These are phyloP conservation scores for Centella asiatica DNA, from an alignment of 129 eudicot genomes.

Conservation along the genomic window DNA sequence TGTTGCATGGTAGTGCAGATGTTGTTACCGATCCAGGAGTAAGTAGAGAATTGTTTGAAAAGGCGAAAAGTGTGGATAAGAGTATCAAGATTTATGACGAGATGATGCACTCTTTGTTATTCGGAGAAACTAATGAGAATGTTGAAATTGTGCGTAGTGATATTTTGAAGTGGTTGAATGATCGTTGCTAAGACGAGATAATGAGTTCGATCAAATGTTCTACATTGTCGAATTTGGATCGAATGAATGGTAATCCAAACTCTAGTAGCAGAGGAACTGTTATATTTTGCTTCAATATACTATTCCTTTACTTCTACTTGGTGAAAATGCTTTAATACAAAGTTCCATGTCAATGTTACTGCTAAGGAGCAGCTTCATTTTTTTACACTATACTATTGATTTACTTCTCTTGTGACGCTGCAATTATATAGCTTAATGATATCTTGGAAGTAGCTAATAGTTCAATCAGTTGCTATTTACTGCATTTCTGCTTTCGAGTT, in stretches of 20 bases:
- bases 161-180: constrained; percentile 61
- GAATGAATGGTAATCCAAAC: neutral
- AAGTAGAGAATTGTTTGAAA: constrained; percentile 56
- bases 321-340: no score
- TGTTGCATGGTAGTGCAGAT: constrained; percentile 75
- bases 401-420: neutral
- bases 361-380: no score
- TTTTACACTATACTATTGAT: neutral
- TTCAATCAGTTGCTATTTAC: no score
- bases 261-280: no score
- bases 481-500: no score
- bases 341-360: no score
- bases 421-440: neutral
- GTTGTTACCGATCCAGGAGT: constrained; percentile 83
- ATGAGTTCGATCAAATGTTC: neutral
- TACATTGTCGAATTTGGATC: neutral
- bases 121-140: constrained; percentile 89
- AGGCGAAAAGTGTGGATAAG: constrained; percentile 70
- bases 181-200: constrained; percentile 33
- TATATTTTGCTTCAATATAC: no score
- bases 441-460: no score
- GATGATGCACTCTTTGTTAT: constrained; percentile 90
- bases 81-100: constrained; percentile 61
- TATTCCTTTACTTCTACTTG: no score
- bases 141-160: constrained; percentile 63